Evolutionary conservation across 2,329 filamentous ascomycete genomes (phyloP).

Genomic region (Colletotrichum sp.): DNA sequence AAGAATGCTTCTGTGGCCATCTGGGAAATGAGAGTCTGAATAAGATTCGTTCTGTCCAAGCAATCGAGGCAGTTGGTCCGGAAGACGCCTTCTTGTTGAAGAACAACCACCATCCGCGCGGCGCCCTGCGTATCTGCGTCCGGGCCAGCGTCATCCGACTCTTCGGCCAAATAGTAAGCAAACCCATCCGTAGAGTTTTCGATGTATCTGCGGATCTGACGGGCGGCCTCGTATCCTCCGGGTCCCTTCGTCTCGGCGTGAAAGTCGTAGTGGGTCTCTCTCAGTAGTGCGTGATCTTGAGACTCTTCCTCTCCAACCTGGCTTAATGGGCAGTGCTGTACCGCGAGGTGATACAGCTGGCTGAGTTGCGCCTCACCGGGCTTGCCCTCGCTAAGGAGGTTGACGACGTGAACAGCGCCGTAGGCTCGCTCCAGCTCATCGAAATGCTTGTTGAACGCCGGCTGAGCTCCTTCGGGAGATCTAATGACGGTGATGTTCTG

Average conservation of each 20-base stretch:
- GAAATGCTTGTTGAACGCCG: constrained; percentile 95
- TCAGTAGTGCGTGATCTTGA: constrained; percentile 75
- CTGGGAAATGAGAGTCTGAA: constrained; percentile 94
- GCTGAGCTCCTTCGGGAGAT: constrained; percentile 88
- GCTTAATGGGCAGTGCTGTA: constrained; percentile 76
- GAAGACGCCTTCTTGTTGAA: constrained; percentile 96
- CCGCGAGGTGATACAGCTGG: constrained; percentile 77
- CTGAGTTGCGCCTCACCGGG: constrained; percentile 86
- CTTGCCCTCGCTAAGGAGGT: constrained; percentile 90
- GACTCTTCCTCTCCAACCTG: constrained; percentile 58
- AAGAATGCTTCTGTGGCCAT: constrained; percentile 91
- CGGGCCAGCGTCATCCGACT: constrained; percentile 61
- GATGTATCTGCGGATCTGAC: constrained; percentile 79
- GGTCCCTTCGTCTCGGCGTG: constrained; percentile 91
- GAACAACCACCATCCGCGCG: constrained; percentile 66
- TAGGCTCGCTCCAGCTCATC: constrained; percentile 85
- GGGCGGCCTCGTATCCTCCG: constrained; percentile 89
- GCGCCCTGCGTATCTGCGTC: constrained; percentile 36
- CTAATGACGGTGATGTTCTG: constrained; percentile 94
- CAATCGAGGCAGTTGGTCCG: constrained; percentile 97
- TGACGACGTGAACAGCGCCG: constrained; percentile 90
- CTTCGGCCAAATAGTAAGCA: constrained; percentile 88
- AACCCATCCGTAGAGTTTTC: constrained; percentile 83
- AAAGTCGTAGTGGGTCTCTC: constrained; percentile 91
- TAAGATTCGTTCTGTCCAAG: constrained; percentile 91